Base-by-base conservation (phyloP, 2,329 filamentous ascomycete genomes). In the Claviceps maximensis region DNA sequence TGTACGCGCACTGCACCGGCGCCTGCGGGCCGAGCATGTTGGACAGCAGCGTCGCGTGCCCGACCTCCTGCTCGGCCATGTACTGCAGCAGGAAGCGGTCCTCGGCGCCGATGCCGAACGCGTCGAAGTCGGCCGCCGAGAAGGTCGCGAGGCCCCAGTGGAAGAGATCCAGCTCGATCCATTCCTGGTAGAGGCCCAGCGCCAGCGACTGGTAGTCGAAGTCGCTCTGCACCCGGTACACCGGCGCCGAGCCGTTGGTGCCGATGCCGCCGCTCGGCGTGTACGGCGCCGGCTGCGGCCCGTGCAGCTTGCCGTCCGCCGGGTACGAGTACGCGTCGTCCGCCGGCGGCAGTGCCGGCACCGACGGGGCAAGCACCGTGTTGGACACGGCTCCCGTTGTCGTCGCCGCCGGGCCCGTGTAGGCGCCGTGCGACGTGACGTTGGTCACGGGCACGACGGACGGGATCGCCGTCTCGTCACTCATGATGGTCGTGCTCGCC, bases 81-180 rank as follows among this genome's bases (percentile, higher is more conserved):
- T 85, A 86, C 58, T 84, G 70, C 47, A 93, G 81, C 54, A 93
- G 71, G 53, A 74, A 79, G 9, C 84, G 78, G 60, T 90, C 86
- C 61, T 87, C 80, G 12, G 80, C 74, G 7, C 72, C 83, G 15
- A 94, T 70, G 2, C 86, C 86, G 27, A 78, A 82, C 1, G 74
- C 78, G 7, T 79, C 71, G 58, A 90, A 93, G 17, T 93, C 84
- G 33, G 79, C 73, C 0, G 74, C 78, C 1, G 79, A 80, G 67
- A 87, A 93, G 0, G 73, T 78, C 0, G 78, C 80, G 3, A 93
- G 75, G 15, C 84, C 87, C 63, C 85, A 82, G 66, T 87, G 82
- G 76, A 93, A 93, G 15, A 89, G 75, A 63, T 93, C 88, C 1
- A 93, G 74, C 69, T 93, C 87, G 52, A 91, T 89, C 78, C 81